Base-by-base conservation (phyloP, 805 yeast species). In the Candida montana region DNA sequence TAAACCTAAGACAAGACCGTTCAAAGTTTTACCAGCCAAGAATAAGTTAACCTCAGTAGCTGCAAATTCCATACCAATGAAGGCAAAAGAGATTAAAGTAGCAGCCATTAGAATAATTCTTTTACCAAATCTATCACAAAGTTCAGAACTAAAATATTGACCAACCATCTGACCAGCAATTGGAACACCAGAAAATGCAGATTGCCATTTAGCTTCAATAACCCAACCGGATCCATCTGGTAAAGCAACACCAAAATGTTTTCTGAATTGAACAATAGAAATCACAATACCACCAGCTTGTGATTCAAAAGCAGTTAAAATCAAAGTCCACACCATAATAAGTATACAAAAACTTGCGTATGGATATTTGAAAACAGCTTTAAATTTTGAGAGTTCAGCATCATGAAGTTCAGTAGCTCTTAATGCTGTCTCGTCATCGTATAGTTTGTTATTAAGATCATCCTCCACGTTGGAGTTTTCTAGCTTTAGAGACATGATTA, bases 281-380 rank as follows among this genome's bases (percentile, higher is more conserved):
- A 60, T 62, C 53, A 50, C 64, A 55, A 58, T 57, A 58, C 62
- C 66, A 57, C 45, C 67, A 52, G 57, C 62, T 42, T 54, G 69
- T 52, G 49, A 52, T 46, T 71, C 75, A 50, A 64, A 70, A 27
- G 74, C 71, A 35, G 64, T 67, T 62, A 67, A 59, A 34, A 68
- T 52, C 43, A 68, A 55, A 19, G 67, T 62, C 38, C 62, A 54
- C 2, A 71, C 60, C 45, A 68, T 53, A 15, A 63, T 55, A 15
- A 65, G 43, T 5, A 71, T 60, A 70, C 75, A 71, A 40, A 62
- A 46, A 11, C 58, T 58, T 5, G 74, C 72, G 37, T 53, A 61
- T 26, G 72, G 72, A 46, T 66, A 67, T 15, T 62, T 59, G 41
- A 49, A 59, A 15, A 69, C 36, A 31, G 68, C 71, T 37, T 66